These are phyloP conservation scores for Curvularia sp. DNA, from an alignment of 2,329 filamentous ascomycete genomes.

Conservation along the genomic window DNA sequence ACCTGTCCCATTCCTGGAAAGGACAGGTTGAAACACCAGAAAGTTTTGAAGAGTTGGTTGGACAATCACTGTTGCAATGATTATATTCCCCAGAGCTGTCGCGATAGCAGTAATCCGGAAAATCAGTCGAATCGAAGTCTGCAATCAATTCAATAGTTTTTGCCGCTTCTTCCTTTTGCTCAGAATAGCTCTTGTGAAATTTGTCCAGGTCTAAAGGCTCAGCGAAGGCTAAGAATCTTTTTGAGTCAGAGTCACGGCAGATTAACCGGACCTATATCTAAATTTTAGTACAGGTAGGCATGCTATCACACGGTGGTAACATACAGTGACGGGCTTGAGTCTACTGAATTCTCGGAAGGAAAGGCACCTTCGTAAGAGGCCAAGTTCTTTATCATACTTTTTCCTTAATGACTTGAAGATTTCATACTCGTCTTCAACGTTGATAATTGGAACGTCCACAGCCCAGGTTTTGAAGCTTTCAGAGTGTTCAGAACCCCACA, in stretches of 20 bases:
- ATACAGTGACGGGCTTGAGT: conserved; percentile 3
- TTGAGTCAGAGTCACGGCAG: background rate
- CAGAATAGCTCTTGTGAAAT: background rate
- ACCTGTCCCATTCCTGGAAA: background rate
- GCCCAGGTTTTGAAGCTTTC: background rate
- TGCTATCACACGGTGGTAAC: background rate
- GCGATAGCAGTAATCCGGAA: background rate
- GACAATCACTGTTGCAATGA: too few species aligned
- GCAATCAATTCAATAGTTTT: background rate
- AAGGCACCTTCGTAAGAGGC: background rate
- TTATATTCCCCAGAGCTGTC: background rate
- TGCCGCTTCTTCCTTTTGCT: background rate
- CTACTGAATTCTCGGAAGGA: background rate
- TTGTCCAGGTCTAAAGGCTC: background rate
- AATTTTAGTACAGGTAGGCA: background rate
- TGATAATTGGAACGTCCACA: background rate
- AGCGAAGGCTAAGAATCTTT: background rate
- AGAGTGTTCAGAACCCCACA: conserved; percentile 1
- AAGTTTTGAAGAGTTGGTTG: too few species aligned
- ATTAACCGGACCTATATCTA: background rate
- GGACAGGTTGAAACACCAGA: too few species aligned
- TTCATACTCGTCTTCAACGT: background rate
- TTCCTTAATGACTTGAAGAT: background rate
- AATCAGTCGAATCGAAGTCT: background rate
- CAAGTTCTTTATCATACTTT: background rate